Conservation (phyloP, 2,329 filamentous ascomycete species). For the Amauroascus verrucosus region DNA sequence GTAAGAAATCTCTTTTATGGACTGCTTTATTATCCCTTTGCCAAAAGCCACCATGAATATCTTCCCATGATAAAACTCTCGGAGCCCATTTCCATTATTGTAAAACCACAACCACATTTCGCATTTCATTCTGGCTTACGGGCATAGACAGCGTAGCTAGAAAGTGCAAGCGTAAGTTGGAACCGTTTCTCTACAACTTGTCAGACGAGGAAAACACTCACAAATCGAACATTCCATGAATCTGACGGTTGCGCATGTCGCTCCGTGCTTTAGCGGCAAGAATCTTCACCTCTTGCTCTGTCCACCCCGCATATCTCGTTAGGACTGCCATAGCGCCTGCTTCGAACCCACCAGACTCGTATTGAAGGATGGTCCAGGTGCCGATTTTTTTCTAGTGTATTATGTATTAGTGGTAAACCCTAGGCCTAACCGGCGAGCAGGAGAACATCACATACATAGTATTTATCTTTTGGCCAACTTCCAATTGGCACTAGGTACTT, state of each 20-base stretch:
- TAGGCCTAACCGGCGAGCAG: background rate
- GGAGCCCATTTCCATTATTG: too few species aligned
- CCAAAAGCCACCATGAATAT: too few species aligned
- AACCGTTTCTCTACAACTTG: too few species aligned
- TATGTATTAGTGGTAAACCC: background rate
- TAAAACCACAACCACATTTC: background rate
- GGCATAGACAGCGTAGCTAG: constrained; percentile 10
- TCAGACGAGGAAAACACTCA: background rate
- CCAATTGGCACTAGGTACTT: constrained; percentile 20
- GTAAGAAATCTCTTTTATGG: too few species aligned
- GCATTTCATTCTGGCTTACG: constrained; percentile 4
- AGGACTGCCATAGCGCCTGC: constrained; percentile 17
- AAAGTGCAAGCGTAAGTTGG: background rate
- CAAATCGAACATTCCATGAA: constrained; percentile 3
- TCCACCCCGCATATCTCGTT: constrained; percentile 18
- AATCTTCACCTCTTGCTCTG: constrained; percentile 2
- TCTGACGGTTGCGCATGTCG: background rate
- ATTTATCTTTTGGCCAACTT: constrained; percentile 23
- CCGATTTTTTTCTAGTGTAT: constrained; percentile 17
- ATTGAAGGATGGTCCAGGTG: constrained; percentile 12
- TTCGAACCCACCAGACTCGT: constrained; percentile 18
- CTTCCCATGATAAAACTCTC: background rate
- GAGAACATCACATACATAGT: constrained; percentile 12
- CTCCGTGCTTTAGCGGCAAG: background rate
- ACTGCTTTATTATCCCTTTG: too few species aligned